These are phyloP conservation scores for Paecilomyces formosus DNA, from an alignment of 2,329 filamentous ascomycete species.

Conservation along the genomic window DNA sequence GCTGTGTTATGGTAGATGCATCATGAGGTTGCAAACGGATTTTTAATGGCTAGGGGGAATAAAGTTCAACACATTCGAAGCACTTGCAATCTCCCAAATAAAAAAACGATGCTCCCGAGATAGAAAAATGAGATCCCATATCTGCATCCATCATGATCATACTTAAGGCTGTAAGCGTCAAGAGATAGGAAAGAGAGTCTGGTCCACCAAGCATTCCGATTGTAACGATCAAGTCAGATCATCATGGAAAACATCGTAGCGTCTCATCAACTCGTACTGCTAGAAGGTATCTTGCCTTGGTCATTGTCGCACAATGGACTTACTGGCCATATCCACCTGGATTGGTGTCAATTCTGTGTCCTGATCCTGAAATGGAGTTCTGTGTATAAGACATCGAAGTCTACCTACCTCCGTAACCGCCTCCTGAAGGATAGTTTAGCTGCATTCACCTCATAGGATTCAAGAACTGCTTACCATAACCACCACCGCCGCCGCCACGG, in stretches of 20 bases:
- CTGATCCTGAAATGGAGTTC: background rate
- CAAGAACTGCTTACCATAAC: conserved; percentile 24
- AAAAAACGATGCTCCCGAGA: background rate
- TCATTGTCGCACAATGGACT: background rate
- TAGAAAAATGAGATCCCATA: background rate
- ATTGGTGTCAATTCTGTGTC: background rate
- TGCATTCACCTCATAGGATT: conserved; percentile 10
- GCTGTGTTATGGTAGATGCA: background rate
- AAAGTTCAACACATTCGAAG: background rate
- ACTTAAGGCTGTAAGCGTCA: background rate
- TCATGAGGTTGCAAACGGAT: background rate
- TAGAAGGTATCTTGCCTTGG: background rate
- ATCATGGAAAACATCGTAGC: background rate
- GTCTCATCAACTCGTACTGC: background rate
- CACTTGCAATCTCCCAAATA: background rate
- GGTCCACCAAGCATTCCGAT: background rate
- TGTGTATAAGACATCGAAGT: background rate
- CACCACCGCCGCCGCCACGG: conserved; percentile 8
- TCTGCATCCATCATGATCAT: background rate
- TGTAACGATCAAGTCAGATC: background rate
- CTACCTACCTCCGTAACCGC: background rate
- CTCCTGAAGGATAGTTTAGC: conserved; percentile 9
- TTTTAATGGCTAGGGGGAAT: background rate
- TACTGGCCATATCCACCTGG: background rate
- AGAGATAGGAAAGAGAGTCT: background rate